phyloP scores from a whole-genome alignment of 768 basidiomycete species.

The Termitomyces sp. region DNA sequence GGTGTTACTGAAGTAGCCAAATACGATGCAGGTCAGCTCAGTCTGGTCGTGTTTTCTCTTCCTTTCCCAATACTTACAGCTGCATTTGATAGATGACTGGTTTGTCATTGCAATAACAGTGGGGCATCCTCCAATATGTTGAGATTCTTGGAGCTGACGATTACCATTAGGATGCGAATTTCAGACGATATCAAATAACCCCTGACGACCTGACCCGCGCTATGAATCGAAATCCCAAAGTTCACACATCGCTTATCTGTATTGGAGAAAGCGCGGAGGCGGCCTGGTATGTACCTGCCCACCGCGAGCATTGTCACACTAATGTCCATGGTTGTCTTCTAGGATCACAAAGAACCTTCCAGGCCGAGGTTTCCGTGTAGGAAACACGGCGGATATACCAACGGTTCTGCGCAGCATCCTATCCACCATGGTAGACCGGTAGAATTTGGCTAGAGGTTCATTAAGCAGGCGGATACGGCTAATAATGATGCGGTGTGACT shows the following conservation, averaged over 20 bases:
- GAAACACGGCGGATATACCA: slow-evolving; percentile 60
- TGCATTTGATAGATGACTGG: slow-evolving; percentile 47
- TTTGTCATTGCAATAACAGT: slow-evolving; percentile 66
- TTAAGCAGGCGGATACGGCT: not conserved
- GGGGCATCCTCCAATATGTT: not conserved
- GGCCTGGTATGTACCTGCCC: slow-evolving; percentile 38
- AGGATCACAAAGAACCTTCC: slow-evolving; percentile 63
- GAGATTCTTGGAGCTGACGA: not conserved
- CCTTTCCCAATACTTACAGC: not conserved
- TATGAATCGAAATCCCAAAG: slow-evolving; percentile 58
- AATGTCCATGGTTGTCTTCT: not conserved
- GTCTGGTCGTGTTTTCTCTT: not conserved
- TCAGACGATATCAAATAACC: slow-evolving; percentile 56
- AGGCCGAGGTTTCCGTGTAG: slow-evolving; percentile 53
- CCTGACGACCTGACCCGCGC: slow-evolving; percentile 50
- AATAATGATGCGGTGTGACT: not conserved
- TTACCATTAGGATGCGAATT: slow-evolving; percentile 51
- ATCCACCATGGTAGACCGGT: slow-evolving; percentile 48
- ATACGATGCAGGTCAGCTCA: slow-evolving; percentile 49
- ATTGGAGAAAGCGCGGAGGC: slow-evolving; percentile 68
- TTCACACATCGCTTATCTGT: slow-evolving; percentile 62
- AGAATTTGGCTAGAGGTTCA: not conserved
- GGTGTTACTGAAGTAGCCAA: slow-evolving; percentile 56
- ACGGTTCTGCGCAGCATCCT: slow-evolving; percentile 58
- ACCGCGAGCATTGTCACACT: not conserved